phyloP scores from a whole-genome alignment of 148 eudicot species.

The Diospyros kaki region DNA sequence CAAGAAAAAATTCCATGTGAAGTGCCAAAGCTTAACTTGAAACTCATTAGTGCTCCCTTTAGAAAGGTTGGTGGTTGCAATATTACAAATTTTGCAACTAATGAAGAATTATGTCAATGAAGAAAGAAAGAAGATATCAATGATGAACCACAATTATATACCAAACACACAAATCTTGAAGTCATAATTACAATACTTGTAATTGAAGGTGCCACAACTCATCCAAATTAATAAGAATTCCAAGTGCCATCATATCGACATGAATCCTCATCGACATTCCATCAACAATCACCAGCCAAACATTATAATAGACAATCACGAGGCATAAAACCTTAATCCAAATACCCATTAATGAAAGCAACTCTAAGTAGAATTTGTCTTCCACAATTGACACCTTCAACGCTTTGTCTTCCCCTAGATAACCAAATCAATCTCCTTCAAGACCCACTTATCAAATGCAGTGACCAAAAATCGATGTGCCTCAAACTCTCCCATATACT shows the following conservation, averaged over 20 bases:
- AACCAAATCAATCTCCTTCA: too few species aligned
- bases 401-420: too few species aligned
- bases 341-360: too few species aligned
- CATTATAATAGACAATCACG: too few species aligned
- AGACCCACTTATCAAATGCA: too few species aligned
- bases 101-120: neutral
- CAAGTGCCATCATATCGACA: neutral
- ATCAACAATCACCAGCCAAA: too few species aligned
- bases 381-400: too few species aligned
- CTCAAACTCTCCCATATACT: too few species aligned
- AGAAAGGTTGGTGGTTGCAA: too few species aligned
- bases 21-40: neutral
- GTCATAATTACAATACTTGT: neutral
- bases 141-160: neutral
- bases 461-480: too few species aligned
- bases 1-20: constrained; percentile 4
- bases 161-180: neutral
- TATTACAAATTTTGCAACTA: neutral
- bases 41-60: neutral
- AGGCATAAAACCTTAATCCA: too few species aligned
- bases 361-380: too few species aligned
- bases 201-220: neutral
- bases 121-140: neutral
- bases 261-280: neutral
- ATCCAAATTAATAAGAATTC: neutral